phyloP scores from a whole-genome alignment of 1,284 basidiomycete genomes.

The Malassezia psittaci region DNA sequence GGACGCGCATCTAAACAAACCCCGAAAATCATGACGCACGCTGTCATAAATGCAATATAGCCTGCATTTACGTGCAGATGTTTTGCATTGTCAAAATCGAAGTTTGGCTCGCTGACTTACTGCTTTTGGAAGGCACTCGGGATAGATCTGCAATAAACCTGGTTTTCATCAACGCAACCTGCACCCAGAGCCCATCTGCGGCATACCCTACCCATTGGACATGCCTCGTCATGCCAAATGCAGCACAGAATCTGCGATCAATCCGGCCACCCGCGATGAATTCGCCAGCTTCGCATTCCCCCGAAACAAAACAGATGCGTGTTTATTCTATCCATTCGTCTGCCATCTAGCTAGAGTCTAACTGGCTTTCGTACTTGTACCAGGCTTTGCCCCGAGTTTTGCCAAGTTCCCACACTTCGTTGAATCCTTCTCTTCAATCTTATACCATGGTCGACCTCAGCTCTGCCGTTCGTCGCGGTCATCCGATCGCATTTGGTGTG shows the following conservation, averaged over 20 bases:
- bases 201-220: neutral
- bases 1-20: too few relatives aligned
- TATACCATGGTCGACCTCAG: slow-evolving; percentile 14
- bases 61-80: neutral
- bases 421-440: neutral
- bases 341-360: neutral
- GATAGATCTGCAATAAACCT: neutral
- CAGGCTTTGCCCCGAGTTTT: neutral
- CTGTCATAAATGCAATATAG: neutral
- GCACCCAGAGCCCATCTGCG: slow-evolving; percentile 1
- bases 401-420: neutral
- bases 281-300: neutral
- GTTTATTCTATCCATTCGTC: neutral
- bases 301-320: neutral
- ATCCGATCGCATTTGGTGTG: slow-evolving; percentile 38
- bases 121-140: neutral
- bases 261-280: neutral
- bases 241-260: neutral
- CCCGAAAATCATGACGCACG: too few relatives aligned
- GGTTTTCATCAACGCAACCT: neutral
- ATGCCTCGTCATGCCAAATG: neutral
- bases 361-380: neutral
- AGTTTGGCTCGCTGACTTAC: neutral
- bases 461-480: slow-evolving; percentile 29
- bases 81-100: neutral